phyloP scores from a whole-genome alignment of 805 yeast species.

The Ogataea kodamae region DNA sequence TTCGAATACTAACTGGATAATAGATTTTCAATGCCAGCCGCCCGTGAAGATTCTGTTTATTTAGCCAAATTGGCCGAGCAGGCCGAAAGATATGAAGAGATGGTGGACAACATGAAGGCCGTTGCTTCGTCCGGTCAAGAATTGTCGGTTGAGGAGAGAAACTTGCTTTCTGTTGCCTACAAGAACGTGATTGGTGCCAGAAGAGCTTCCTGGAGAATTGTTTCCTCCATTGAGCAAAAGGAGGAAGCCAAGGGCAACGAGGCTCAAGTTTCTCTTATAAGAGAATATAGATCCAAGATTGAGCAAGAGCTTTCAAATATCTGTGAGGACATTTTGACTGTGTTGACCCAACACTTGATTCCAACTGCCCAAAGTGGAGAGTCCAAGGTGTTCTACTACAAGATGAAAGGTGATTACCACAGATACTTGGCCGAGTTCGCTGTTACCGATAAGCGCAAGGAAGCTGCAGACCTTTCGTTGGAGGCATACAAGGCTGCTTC shows the following conservation, averaged over 20 bases:
- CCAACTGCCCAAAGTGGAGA: constrained; percentile 96
- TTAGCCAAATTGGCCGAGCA: constrained; percentile 98
- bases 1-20: constrained; percentile 7
- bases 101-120: constrained; percentile 97
- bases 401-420: constrained; percentile 99
- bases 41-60: constrained; percentile 98
- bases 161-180: constrained; percentile 94
- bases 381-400: constrained; percentile 95
- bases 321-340: constrained; percentile 89
- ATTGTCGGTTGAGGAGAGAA: constrained; percentile 96
- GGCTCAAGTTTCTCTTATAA: constrained; percentile 81
- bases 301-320: constrained; percentile 89
- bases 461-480: constrained; percentile 86
- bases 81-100: constrained; percentile 99
- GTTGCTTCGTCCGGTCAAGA: constrained; percentile 97
- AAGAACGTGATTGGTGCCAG: constrained; percentile 98
- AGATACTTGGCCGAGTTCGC: constrained; percentile 98
- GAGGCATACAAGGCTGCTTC: constrained; percentile 95
- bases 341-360: constrained; percentile 83
- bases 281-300: constrained; percentile 92
- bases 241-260: constrained; percentile 96
- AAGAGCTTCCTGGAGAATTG: constrained; percentile 99
- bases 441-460: constrained; percentile 84
- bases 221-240: constrained; percentile 95
- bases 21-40: constrained; percentile 53